These are phyloP conservation scores for Zasmidium angulare DNA, from an alignment of 2,329 filamentous ascomycete genomes.

Conservation along the genomic window DNA sequence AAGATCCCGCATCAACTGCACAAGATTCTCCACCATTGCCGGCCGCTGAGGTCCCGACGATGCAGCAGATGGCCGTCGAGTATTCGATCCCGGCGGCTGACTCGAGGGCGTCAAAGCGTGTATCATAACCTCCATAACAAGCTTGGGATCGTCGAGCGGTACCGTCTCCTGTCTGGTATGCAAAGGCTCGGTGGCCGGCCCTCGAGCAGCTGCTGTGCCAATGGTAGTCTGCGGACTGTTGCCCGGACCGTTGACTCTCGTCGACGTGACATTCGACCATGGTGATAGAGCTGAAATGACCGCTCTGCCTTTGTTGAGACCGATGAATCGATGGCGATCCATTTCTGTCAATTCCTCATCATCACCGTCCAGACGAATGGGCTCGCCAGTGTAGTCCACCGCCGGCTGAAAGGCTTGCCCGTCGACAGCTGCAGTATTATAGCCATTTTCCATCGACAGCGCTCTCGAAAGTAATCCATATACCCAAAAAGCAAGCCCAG, in stretches of 20 bases:
- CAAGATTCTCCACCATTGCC: constrained; percentile 23
- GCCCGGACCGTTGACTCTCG: not conserved
- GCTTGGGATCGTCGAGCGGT: constrained; percentile 15
- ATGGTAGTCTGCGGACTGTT: not conserved
- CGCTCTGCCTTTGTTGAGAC: constrained; percentile 18
- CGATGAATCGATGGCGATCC: constrained; percentile 23
- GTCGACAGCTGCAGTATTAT: not conserved
- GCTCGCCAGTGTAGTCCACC: constrained; percentile 18
- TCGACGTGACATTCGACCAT: constrained; percentile 8
- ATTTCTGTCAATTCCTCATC: constrained; percentile 16
- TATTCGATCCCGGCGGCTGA: constrained; percentile 12
- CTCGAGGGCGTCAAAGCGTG: constrained; percentile 20
- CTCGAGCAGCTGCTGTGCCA: constrained; percentile 9
- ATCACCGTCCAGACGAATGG: constrained; percentile 20
- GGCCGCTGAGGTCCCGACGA: constrained; percentile 17
- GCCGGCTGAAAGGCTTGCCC: constrained; percentile 5
- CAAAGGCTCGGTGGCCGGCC: constrained; percentile 11
- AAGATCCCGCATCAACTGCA: constrained; percentile 22
- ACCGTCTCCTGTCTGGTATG: constrained; percentile 13
- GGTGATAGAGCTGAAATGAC: constrained; percentile 19
- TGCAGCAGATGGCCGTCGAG: not conserved
- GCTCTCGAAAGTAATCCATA: constrained; percentile 21
- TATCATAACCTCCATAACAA: constrained; percentile 22
- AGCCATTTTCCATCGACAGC: constrained; percentile 10
- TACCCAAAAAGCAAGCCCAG: constrained; percentile 20